Percentiles rank a stretch among this genome's conserved stretches.
Evolutionary conservation across 768 basidiomycete genomes (phyloP).

Genomic region (Saitozyma podzolica): DNA sequence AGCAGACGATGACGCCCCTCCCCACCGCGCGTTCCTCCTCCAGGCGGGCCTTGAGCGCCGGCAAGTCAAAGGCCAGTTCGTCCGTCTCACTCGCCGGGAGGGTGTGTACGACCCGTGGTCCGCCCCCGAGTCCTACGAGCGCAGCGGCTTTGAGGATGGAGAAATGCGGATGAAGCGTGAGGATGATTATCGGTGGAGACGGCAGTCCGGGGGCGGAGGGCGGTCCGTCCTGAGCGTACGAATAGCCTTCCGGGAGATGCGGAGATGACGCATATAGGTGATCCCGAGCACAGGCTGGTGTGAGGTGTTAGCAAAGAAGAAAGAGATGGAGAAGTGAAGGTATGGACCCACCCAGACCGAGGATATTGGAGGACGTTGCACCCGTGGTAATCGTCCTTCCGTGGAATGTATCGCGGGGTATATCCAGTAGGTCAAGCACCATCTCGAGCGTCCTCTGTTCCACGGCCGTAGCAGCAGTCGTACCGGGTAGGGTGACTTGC

Average conservation of each 20-base stretch:
- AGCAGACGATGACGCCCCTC: constrained; percentile 46
- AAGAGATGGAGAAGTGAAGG: background rate
- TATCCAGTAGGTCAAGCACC: constrained; percentile 44
- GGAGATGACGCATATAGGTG: constrained; percentile 39
- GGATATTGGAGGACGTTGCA: constrained; percentile 55
- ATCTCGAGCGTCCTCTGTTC: constrained; percentile 48
- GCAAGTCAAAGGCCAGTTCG: constrained; percentile 51
- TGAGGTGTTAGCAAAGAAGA: background rate
- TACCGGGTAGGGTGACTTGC: constrained; percentile 42
- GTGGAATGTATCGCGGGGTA: constrained; percentile 40
- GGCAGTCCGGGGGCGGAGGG: constrained; percentile 43
- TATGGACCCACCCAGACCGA: constrained; percentile 52
- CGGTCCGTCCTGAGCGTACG: constrained; percentile 54
- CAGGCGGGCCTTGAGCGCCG: constrained; percentile 43
- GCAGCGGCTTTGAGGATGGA: constrained; percentile 55
- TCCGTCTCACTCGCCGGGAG: constrained; percentile 17
- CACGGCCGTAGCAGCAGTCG: constrained; percentile 43
- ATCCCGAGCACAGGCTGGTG: constrained; percentile 54
- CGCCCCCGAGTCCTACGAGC: constrained; percentile 54
- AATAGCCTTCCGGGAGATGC: constrained; percentile 46
- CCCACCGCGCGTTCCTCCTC: constrained; percentile 40
- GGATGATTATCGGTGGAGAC: constrained; percentile 39
- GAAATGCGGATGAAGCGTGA: constrained; percentile 54
- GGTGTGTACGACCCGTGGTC: constrained; percentile 50
- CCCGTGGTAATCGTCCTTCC: constrained; percentile 56